These are phyloP conservation scores for Fusarium oxysporum DNA, from an alignment of 2,329 filamentous ascomycete species.

Conservation along the genomic window DNA sequence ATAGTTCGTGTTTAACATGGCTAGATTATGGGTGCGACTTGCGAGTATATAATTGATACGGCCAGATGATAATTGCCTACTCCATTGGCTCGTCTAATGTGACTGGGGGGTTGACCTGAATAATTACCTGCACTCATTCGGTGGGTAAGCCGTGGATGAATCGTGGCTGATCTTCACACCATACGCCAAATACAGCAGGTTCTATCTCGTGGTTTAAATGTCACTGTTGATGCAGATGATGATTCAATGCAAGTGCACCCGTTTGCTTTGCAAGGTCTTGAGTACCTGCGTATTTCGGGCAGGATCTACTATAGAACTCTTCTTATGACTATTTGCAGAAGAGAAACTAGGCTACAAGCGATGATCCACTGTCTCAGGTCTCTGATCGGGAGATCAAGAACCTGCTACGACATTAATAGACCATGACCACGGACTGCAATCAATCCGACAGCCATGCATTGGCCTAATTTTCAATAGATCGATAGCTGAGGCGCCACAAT, in stretches of 20 bases:
- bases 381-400: slow-evolving; percentile 31
- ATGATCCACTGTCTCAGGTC: slow-evolving; percentile 44
- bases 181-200: slow-evolving; percentile 36
- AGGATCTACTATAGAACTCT: slow-evolving; percentile 25
- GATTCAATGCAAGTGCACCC: slow-evolving; percentile 9
- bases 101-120: slow-evolving; percentile 7
- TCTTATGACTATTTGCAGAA: slow-evolving; percentile 3
- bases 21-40: slow-evolving; percentile 14
- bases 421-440: slow-evolving; percentile 1
- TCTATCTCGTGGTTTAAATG: slow-evolving; percentile 18
- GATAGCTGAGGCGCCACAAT: slow-evolving; percentile 25
- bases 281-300: slow-evolving; percentile 1
- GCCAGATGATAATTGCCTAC: background rate
- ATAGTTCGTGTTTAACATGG: slow-evolving; percentile 18
- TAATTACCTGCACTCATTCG: slow-evolving; percentile 28
- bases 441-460: slow-evolving; percentile 11
- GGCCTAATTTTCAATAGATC: slow-evolving; percentile 25
- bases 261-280: background rate
- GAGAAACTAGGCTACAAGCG: slow-evolving; percentile 8
- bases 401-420: slow-evolving; percentile 10
- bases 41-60: slow-evolving; percentile 19
- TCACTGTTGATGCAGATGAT: slow-evolving; percentile 4
- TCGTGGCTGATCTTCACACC: slow-evolving; percentile 42
- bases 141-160: slow-evolving; percentile 22
- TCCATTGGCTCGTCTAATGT: slow-evolving; percentile 23